Percentiles rank a stretch among this genome's conserved stretches.
Conservation (phyloP, 176 grass and related monocot species). For the Thinopyrum elongatum region DNA sequence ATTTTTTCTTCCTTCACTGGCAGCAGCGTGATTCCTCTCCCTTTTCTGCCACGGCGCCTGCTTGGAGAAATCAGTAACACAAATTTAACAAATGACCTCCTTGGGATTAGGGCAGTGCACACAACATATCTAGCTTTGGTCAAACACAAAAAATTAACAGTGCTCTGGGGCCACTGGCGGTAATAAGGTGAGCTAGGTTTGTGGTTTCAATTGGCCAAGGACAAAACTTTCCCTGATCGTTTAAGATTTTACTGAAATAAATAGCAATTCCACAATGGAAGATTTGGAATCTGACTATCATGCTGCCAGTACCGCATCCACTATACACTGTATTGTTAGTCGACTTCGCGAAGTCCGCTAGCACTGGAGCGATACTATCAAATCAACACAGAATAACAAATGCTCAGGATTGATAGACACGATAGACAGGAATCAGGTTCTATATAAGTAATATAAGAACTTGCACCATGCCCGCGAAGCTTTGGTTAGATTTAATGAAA, state of each 20-base stretch:
- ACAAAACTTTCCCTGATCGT: not conserved
- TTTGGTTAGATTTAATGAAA: not conserved
- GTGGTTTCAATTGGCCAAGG: not conserved
- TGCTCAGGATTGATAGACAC: not conserved
- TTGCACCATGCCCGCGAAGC: not conserved
- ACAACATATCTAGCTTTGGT: not conserved
- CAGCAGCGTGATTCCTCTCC: slow-evolving; percentile 23
- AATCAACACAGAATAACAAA: not conserved
- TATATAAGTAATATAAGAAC: not conserved
- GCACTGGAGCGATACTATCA: not conserved
- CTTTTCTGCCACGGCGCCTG: slow-evolving; percentile 46
- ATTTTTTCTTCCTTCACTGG: slow-evolving; percentile 34
- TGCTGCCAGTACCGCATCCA: not conserved
- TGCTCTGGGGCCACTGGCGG: not conserved
- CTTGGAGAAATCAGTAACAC: slow-evolving; percentile 22
- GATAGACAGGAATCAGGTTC: not conserved
- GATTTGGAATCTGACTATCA: not conserved
- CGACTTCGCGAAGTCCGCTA: not conserved
- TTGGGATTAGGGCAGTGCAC: not conserved
- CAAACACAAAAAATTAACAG: not conserved
- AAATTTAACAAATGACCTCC: slow-evolving; percentile 22
- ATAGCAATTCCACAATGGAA: not conserved
- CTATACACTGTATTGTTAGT: not conserved
- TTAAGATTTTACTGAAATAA: not conserved
- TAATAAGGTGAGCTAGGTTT: not conserved